Evolutionary conservation across 371 early-diverging fungal species (phyloP), one percentile per base, ranked within the genome.

Genomic region (Mucor indicus): DNA sequence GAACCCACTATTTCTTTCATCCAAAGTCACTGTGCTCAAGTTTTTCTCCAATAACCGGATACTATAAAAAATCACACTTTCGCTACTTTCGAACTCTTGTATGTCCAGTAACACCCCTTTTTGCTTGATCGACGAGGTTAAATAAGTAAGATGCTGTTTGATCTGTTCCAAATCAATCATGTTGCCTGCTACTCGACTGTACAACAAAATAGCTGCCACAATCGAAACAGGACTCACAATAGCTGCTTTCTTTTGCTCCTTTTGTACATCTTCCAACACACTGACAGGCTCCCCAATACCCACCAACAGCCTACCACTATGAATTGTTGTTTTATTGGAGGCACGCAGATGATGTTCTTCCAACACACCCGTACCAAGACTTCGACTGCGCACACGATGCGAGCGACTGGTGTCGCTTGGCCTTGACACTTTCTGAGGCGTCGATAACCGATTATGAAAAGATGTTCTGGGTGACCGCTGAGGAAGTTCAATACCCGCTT

Each of bases 31-130:
- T 8, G 52, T 52, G n/a, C 58, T 62, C 11, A 51, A 54, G 23
- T 19, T 36, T 23, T 50, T 52, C 33, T 66, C 62, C 24, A 66
- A 32, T 19, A 66, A 19, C 1, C 58, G 48, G 16, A 66, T 53
- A 24, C 47, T 53, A 25, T 66, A 66, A 31, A 48, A 58, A 7
- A 66, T 55, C 5, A 66, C 55, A 11, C 39, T 54, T 22, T 52
- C 58, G 2, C 32, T 50, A 31, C 59, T 56, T 33, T 66, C 67
- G 12, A 33, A 48, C 13, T 62, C 67, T 52, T 66, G 64, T 59
- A 62, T 58, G 31, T 66, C 67, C 38, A 66, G 38, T n/a, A 31
- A 22, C 17, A 54, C 40, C 9, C 50, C 47, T 39, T 57, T 48
- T 13, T 12, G 22, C 19, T 48, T 42, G 2, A 45, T 37, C 17